Percentiles rank a stretch among this genome's conserved stretches.
Conservation (phyloP, 1,284 basidiomycete genomes). For the Coniferiporia weirii region DNA sequence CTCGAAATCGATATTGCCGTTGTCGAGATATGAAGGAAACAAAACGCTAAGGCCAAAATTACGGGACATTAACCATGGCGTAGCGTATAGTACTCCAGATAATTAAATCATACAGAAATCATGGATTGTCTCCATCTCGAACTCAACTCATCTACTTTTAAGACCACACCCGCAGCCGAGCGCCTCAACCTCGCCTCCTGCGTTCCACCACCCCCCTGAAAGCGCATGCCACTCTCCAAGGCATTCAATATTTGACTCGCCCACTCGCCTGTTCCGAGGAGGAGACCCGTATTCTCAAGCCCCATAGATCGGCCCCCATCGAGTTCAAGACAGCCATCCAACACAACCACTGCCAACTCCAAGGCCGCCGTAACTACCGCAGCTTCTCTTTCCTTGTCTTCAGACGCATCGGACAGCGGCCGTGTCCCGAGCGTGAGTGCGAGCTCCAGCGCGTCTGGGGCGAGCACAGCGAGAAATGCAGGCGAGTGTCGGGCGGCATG, state of each 20-base stretch:
- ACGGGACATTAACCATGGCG: too few species aligned
- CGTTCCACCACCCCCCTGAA: constrained; percentile 61
- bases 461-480: constrained; percentile 75
- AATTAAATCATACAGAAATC: constrained; percentile 28
- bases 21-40: too few species aligned
- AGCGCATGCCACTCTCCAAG: constrained; percentile 60
- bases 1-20: too few species aligned
- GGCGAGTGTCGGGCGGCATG: constrained; percentile 77
- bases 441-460: constrained; percentile 77
- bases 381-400: constrained; percentile 46
- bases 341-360: constrained; percentile 70
- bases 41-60: too few species aligned
- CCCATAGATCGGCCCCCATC: constrained; percentile 74
- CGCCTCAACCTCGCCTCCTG: constrained; percentile 56
- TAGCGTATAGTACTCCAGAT: neutral
- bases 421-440: constrained; percentile 72
- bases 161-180: constrained; percentile 72
- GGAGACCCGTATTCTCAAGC: constrained; percentile 65
- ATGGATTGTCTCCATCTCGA: constrained; percentile 75
- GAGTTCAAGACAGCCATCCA: constrained; percentile 70
- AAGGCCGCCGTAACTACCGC: constrained; percentile 69
- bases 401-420: constrained; percentile 47
- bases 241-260: constrained; percentile 61
- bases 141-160: constrained; percentile 75
- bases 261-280: constrained; percentile 81